These are phyloP conservation scores for Staphylotrichum longicolle DNA, from an alignment of 495 filamentous ascomycete genomes.

Conservation along the genomic window DNA sequence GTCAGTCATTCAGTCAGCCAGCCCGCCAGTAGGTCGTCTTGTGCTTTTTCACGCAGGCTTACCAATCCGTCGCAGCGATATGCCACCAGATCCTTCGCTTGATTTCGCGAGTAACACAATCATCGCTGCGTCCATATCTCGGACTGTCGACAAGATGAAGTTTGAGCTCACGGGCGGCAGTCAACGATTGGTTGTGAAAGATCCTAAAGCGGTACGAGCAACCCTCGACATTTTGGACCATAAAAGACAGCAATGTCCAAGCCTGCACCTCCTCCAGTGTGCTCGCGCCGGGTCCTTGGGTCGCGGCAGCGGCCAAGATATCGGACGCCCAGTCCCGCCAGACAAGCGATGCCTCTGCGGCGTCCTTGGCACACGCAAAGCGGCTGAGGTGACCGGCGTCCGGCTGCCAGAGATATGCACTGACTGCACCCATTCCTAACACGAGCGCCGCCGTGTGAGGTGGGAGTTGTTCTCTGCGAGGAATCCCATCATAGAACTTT, in stretches of 20 bases:
- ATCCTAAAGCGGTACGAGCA: constrained; percentile 37
- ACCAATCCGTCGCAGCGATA: constrained; percentile 49
- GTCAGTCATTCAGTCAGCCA: constrained; percentile 7
- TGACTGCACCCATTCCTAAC: constrained; percentile 45
- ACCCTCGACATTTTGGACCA: constrained; percentile 43
- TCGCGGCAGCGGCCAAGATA: constrained; percentile 37
- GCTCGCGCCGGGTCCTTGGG: constrained; percentile 24
- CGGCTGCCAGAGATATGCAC: constrained; percentile 42
- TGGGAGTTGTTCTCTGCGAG: neutral
- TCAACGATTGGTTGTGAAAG: constrained; percentile 34
- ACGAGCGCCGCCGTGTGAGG: constrained; percentile 43
- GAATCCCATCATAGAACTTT: constrained; percentile 21
- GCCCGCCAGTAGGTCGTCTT: neutral
- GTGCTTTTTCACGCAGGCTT: neutral
- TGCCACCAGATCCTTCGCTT: constrained; percentile 53
- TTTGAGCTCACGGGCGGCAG: constrained; percentile 38
- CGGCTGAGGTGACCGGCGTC: constrained; percentile 20
- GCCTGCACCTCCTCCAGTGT: constrained; percentile 49
- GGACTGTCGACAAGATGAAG: constrained; percentile 46
- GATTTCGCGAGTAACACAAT: constrained; percentile 39
- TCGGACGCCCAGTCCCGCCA: constrained; percentile 44
- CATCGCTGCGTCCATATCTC: constrained; percentile 19
- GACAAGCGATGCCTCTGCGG: constrained; percentile 28
- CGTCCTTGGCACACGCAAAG: constrained; percentile 38
- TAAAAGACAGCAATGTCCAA: constrained; percentile 40